These are phyloP conservation scores for Stagonosporopsis tanaceti DNA, from an alignment of 2,329 filamentous ascomycete genomes.

Conservation along the genomic window DNA sequence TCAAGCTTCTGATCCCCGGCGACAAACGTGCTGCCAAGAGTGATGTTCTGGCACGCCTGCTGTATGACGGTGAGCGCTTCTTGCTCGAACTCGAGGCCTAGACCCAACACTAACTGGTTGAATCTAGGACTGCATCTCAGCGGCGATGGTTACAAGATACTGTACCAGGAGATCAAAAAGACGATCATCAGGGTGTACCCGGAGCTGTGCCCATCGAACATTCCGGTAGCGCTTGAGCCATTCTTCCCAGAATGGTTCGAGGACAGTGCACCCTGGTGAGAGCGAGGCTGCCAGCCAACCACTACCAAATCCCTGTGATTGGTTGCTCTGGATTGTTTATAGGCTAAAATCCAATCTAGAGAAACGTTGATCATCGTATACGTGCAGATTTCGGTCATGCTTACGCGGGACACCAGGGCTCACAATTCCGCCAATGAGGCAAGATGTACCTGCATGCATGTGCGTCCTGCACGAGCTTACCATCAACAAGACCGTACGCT, in stretches of 20 bases:
- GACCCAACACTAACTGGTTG: not conserved
- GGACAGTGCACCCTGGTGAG: slow-evolving; percentile 6
- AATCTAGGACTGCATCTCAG: slow-evolving; percentile 9
- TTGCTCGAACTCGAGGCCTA: not conserved
- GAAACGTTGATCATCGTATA: not conserved
- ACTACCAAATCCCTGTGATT: not conserved
- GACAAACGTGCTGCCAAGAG: slow-evolving; percentile 12
- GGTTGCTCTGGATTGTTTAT: not conserved
- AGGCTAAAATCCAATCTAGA: not conserved
- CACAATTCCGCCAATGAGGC: slow-evolving; percentile 19
- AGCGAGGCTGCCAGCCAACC: not conserved
- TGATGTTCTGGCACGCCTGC: slow-evolving; percentile 6
- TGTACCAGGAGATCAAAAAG: slow-evolving; percentile 15
- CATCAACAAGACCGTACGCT: not conserved
- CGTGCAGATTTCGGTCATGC: slow-evolving; percentile 7
- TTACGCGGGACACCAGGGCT: slow-evolving; percentile 1
- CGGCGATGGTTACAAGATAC: slow-evolving; percentile 13
- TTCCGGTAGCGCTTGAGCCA: slow-evolving; percentile 20
- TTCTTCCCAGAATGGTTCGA: slow-evolving; percentile 21
- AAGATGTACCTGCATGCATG: not conserved
- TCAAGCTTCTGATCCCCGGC: slow-evolving; percentile 9
- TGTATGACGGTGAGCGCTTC: slow-evolving; percentile 16
- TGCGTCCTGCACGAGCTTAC: not conserved
- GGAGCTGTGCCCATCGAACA: slow-evolving; percentile 10
- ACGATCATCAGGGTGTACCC: slow-evolving; percentile 9